Percentiles rank a stretch among this genome's conserved stretches.
Evolutionary conservation across 1,284 basidiomycete genomes (phyloP).

Genomic region (Ceratobasidium sp.): DNA sequence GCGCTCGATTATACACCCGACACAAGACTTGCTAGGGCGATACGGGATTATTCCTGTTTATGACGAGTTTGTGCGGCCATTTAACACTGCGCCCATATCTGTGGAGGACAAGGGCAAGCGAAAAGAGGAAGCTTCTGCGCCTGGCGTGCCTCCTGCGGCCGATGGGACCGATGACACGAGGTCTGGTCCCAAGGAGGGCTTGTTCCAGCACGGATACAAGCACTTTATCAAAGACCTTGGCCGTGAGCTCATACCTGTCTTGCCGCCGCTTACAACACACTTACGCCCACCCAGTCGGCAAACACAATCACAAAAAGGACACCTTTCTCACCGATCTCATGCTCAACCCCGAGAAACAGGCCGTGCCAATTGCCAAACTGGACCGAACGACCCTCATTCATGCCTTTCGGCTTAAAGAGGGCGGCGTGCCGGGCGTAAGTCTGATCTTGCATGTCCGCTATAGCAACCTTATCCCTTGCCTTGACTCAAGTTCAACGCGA

Average conservation of each 20-base stretch:
- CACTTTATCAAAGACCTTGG: conserved; percentile 45
- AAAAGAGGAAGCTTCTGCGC: conserved; percentile 25
- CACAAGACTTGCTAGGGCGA: conserved; percentile 46
- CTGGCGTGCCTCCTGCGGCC: neutral
- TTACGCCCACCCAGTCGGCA: conserved; percentile 32
- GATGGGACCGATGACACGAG: conserved; percentile 24
- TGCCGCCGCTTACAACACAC: neutral
- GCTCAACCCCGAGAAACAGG: conserved; percentile 23
- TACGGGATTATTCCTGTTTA: conserved; percentile 48
- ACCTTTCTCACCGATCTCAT: conserved; percentile 37
- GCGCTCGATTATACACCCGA: conserved; percentile 45
- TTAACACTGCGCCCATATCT: conserved; percentile 27
- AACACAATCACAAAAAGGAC: conserved; percentile 43
- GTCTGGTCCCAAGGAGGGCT: conserved; percentile 33
- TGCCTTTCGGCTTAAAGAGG: conserved; percentile 41
- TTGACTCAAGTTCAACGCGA: conserved; percentile 39
- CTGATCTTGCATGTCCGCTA: conserved; percentile 6
- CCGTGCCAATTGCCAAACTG: conserved; percentile 31
- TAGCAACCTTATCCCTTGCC: conserved; percentile 16
- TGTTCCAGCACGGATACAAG: conserved; percentile 44
- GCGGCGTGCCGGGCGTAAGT: conserved; percentile 42
- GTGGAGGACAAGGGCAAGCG: conserved; percentile 44
- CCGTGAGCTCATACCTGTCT: conserved; percentile 22
- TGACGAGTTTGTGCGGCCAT: conserved; percentile 48
- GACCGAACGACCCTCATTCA: conserved; percentile 43